Percentiles rank a stretch among this genome's conserved stretches.
These are phyloP conservation scores for Trichocladium antarcticum DNA, from an alignment of 495 filamentous ascomycete genomes.

Conservation along the genomic window DNA sequence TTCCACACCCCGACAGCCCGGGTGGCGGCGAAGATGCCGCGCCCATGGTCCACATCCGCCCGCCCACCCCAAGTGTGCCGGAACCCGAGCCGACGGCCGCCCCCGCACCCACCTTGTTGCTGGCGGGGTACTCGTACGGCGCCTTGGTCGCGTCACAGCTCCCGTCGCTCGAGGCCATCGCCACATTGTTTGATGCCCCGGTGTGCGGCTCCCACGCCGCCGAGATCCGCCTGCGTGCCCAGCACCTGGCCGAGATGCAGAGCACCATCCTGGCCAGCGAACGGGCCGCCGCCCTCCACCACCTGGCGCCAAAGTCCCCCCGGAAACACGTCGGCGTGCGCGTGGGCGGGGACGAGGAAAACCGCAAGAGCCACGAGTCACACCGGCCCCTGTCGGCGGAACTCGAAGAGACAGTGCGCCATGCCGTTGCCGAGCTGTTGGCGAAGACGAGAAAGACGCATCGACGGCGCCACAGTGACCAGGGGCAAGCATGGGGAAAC, in stretches of 20 bases:
- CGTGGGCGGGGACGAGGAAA: conserved; percentile 32
- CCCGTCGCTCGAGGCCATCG: conserved; percentile 48
- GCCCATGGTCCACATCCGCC: conserved; percentile 1
- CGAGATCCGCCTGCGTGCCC: conserved; percentile 57
- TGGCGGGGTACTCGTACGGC: conserved; percentile 89
- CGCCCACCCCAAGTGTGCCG: conserved; percentile 6
- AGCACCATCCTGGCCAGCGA: conserved; percentile 28
- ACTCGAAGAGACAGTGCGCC: conserved; percentile 30
- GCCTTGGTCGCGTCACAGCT: conserved; percentile 66
- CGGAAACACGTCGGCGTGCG: conserved; percentile 27
- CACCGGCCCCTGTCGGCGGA: conserved; percentile 19
- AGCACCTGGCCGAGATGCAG: conserved; percentile 47
- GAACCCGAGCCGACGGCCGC: not conserved
- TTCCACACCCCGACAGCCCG: not conserved
- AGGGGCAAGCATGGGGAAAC: conserved; percentile 11
- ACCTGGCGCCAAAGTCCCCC: conserved; percentile 16
- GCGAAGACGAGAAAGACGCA: conserved; percentile 24
- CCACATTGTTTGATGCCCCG: conserved; percentile 46
- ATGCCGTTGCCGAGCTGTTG: conserved; percentile 32
- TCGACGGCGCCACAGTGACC: not conserved
- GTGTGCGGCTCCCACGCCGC: conserved; percentile 43
- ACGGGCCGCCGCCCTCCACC: conserved; percentile 15
- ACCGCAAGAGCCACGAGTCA: conserved; percentile 23
- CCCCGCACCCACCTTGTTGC: conserved; percentile 35
- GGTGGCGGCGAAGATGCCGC: not conserved